phyloP scores from a whole-genome alignment of 179 eudicot genomes.

The Monotropa hypopitys region DNA sequence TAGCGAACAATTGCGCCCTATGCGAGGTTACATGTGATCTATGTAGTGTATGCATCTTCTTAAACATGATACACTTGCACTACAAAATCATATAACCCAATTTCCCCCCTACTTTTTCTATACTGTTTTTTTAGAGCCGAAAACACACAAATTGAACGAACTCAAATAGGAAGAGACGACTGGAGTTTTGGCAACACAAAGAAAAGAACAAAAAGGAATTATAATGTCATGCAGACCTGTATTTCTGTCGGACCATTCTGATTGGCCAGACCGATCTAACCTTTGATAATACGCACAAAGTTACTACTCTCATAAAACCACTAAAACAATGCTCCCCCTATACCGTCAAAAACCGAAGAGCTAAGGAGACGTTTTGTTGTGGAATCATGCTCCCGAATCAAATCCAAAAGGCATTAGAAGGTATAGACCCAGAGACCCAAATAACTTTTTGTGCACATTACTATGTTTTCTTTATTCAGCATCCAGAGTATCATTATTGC shows the following conservation, averaged over 20 bases:
- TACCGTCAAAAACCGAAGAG: too few relatives aligned
- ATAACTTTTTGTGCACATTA: too few relatives aligned
- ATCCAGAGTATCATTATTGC: too few relatives aligned
- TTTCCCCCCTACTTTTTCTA: background rate
- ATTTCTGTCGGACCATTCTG: background rate
- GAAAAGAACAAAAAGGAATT: background rate
- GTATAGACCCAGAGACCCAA: too few relatives aligned
- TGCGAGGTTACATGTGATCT: background rate
- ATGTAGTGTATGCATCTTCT: background rate
- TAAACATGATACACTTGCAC: background rate
- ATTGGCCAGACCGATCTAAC: too few relatives aligned
- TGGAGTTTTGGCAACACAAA: background rate
- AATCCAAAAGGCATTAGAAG: too few relatives aligned
- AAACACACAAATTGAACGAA: background rate
- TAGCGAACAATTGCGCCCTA: background rate
- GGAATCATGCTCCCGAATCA: too few relatives aligned
- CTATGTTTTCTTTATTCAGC: too few relatives aligned
- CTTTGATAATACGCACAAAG: too few relatives aligned
- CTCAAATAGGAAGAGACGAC: background rate
- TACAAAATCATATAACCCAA: background rate
- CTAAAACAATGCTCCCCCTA: too few relatives aligned
- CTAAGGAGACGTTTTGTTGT: too few relatives aligned
- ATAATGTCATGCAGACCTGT: background rate
- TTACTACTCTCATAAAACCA: too few relatives aligned
- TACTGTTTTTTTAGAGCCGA: background rate